Evolutionary conservation across 306 rosid genomes (phyloP).

Genomic region (Cucurbita maxima): DNA sequence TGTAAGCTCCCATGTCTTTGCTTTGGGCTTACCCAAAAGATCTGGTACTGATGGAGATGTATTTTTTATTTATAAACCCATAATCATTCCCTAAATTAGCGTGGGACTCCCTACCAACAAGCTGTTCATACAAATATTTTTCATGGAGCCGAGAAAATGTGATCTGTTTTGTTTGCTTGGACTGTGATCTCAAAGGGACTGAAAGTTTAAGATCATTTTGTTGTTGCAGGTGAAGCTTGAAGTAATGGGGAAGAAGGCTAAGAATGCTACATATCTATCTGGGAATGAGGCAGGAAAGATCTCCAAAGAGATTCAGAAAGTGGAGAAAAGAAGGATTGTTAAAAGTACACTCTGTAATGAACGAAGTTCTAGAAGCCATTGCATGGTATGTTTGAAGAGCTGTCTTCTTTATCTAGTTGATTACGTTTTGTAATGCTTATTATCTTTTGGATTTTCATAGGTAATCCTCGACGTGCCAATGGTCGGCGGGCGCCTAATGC

Average conservation of each 20-base stretch:
- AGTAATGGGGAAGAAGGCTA: constrained; percentile 99
- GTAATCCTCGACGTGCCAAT: constrained; percentile 90
- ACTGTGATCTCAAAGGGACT: background rate
- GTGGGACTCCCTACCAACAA: too few species aligned
- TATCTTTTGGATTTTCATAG: constrained; percentile 17
- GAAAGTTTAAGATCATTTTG: background rate
- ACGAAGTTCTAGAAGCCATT: constrained; percentile 94
- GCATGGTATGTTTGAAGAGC: constrained; percentile 49
- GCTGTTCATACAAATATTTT: background rate
- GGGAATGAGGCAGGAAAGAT: constrained; percentile 96
- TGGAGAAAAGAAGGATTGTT: constrained; percentile 89
- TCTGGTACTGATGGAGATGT: too few species aligned
- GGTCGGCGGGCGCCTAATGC: constrained; percentile 92
- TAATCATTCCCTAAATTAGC: too few species aligned
- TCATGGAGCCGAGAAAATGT: background rate
- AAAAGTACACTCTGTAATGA: constrained; percentile 97
- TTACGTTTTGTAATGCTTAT: constrained; percentile 3
- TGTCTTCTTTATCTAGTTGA: background rate
- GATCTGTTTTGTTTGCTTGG: background rate
- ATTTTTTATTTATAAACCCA: background rate
- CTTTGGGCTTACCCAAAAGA: too few species aligned
- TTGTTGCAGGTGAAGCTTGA: constrained; percentile 72
- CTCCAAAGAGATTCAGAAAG: constrained; percentile 95
- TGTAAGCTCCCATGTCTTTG: too few species aligned
- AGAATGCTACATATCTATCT: constrained; percentile 85